Percentiles rank a stretch among this genome's conserved stretches.
Evolutionary conservation across 78 protist species (phyloP).

Genomic region (Dictyostelium intermedium): DNA sequence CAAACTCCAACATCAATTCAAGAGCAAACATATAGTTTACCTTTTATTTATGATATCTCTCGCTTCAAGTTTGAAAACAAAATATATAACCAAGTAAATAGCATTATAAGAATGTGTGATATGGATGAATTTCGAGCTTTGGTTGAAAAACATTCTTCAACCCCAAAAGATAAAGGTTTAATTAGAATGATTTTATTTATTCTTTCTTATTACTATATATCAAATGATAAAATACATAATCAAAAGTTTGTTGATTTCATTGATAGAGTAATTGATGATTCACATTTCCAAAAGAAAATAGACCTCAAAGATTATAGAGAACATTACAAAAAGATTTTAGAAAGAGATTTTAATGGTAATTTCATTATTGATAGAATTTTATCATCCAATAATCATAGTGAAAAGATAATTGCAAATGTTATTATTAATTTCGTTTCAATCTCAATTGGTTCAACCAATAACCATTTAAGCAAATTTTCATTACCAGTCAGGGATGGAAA

Average conservation of each 20-base stretch:
- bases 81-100: not conserved
- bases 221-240: not conserved
- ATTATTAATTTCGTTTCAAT: slow-evolving; percentile 17
- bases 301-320: not conserved
- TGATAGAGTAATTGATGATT: too few species aligned
- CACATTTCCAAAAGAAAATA: not conserved
- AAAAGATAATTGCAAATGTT: not conserved
- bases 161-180: not conserved
- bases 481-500: not conserved
- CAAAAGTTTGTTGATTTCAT: not conserved
- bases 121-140: not conserved
- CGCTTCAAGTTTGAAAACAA: not conserved
- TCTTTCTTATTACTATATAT: not conserved
- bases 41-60: not conserved
- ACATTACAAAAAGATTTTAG: too few species aligned
- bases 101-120: not conserved
- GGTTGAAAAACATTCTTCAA: not conserved
- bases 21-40: not conserved
- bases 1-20: not conserved
- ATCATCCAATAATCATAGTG: too few species aligned
- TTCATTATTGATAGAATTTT: not conserved
- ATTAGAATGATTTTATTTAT: not conserved
- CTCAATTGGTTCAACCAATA: slow-evolving; percentile 2
- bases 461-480: not conserved
- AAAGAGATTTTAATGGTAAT: not conserved